Base-by-base conservation (phyloP, 83 land plant species). In the Isoetes engelmannii region DNA sequence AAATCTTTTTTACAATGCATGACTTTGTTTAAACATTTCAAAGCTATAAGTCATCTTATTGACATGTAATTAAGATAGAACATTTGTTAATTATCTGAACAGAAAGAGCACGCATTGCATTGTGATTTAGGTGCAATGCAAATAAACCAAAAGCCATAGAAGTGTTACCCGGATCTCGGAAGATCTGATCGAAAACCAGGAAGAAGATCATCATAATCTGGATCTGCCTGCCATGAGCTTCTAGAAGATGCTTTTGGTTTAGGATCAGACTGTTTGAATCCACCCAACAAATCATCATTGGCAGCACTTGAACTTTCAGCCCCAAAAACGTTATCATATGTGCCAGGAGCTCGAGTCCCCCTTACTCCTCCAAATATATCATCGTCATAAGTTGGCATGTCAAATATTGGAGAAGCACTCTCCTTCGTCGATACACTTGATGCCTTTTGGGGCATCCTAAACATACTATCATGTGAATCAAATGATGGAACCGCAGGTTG, bases 201-300 rank as follows among this genome's bases (percentile, higher is more conserved):
- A 8, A 59, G 18, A 59, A 19, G 28, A 59, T 59, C 62, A 42
- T 59, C 12, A 59, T 12, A 19, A 28, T 59, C 28, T 59, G 62
- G 62, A 59, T 20, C 62, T 18, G 19, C 28, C 8, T 28, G 12
- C 28, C 62, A 42, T 12, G 20, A 12, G 62, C 18, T 37, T 12
- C 9, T 18, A 42, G 62, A 12, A 42, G 62, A 19, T 59, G 18
- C 62, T 59, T 12, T 51, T 4, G 61, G 5, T 57, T 45, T 61
- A 19, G 48, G 20, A 15, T 71, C 69, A 44, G 6, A 71, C 13
- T 55, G 47, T 7, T 65, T 59, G 6, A 79, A 77, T 28, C 61
- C 73, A 10, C 81, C 92, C 5, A 88, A 79, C 13, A 85, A 51
- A 65, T 88, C 86, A 66, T 85, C 89, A 48, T 72, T 76, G 67